Base-by-base conservation (phyloP, 345 rosid genomes). In the Salix exigua region DNA sequence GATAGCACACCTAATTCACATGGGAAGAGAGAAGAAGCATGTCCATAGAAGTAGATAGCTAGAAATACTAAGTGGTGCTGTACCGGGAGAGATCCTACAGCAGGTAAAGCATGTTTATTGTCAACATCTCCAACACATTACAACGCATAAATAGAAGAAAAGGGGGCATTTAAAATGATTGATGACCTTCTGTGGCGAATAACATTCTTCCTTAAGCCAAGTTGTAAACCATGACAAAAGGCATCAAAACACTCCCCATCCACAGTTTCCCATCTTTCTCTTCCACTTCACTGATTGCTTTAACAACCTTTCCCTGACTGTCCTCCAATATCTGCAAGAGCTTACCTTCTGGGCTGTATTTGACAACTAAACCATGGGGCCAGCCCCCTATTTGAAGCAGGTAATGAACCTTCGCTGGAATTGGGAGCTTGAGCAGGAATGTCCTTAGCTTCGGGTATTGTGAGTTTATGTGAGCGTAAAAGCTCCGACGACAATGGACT, bases 241-340 rank as follows among this genome's bases (percentile, higher is more conserved):
- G 91, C 99, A 95, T 91, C 68, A 93, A 84, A 66, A 95, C 98
- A 82, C 97, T 91, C 63, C 98, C 98, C 80, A 93, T 79, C 99
- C 97, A 93, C 65, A 95, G 98, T 82, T 93, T 90, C 46, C 98
- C 98, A 66, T 95, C 93, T 74, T 76, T 88, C 83, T 95, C 99
- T 86, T 95, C 97, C 6, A 91, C 92, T 86, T 93, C 96, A 55
- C 99, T 95, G 12, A 93, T 83, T 1, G 91, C 91, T 72, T 72
- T 90, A 53, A 91, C 93, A 37, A 88, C 93, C 80, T 93, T 93
- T 23, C 99, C 98, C 74, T 87, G 72, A 31, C 88, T 88, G 78
- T 95, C 97, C 83, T 95, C 96, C 60, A 93, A 62, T 60, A 91
- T 81, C 88, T 85, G 89, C 82, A 93, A 19, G 46, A 91, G 70